Conservation (phyloP, 2,329 filamentous ascomycete genomes). For the Sporothrix schenckii region DNA sequence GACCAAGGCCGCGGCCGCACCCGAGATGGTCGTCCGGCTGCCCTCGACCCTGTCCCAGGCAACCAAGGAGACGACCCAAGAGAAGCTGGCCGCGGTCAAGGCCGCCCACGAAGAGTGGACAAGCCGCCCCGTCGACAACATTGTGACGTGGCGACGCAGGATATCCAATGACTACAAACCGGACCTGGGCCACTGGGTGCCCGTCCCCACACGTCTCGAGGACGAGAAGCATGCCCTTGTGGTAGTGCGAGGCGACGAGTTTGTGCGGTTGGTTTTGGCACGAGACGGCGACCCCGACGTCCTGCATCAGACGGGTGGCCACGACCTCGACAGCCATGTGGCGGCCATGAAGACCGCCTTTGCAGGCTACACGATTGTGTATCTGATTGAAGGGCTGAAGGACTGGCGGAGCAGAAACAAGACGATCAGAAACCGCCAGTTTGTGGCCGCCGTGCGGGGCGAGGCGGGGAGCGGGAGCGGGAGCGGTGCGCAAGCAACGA, state of each 20-base stretch:
- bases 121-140: constrained; percentile 50
- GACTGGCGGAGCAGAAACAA: constrained; percentile 70
- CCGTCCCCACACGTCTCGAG: constrained; percentile 55
- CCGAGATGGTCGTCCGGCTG: constrained; percentile 78
- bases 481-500: not conserved
- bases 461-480: not conserved
- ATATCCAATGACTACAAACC: constrained; percentile 66
- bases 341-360: constrained; percentile 58
- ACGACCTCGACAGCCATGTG: constrained; percentile 60
- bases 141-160: constrained; percentile 71
- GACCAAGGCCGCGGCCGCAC: constrained; percentile 71
- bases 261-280: constrained; percentile 62
- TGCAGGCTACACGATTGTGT: constrained; percentile 60
- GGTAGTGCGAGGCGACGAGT: constrained; percentile 64
- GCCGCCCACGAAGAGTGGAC: constrained; percentile 53
- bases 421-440: constrained; percentile 68
- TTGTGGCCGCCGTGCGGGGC: constrained; percentile 63
- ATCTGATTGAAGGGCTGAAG: constrained; percentile 70
- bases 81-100: constrained; percentile 55
- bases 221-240: constrained; percentile 65
- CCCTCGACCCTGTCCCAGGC: constrained; percentile 58
- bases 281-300: constrained; percentile 32
- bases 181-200: constrained; percentile 65
- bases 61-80: constrained; percentile 51
- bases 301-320: constrained; percentile 41